These are phyloP conservation scores for Pezicula radicicola DNA, from an alignment of 2,329 filamentous ascomycete genomes.

Conservation along the genomic window DNA sequence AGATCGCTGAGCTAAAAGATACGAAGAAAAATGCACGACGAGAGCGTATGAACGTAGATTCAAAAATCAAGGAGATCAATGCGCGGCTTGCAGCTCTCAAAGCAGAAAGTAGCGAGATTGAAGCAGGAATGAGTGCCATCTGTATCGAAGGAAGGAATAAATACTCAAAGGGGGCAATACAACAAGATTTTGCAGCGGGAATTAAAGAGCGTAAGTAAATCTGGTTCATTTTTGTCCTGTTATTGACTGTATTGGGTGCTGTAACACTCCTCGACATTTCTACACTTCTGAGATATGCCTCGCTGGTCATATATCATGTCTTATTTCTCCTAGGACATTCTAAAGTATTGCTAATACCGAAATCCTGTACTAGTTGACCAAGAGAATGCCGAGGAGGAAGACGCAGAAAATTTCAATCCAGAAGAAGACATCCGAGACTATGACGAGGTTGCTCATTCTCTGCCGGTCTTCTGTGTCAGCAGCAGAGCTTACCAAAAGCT, in stretches of 20 bases:
- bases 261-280: too few species aligned
- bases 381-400: conserved; percentile 46
- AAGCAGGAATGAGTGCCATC: conserved; percentile 29
- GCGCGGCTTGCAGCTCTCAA: conserved; percentile 31
- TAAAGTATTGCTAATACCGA: too few species aligned
- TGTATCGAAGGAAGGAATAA: conserved; percentile 55
- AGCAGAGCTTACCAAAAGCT: conserved; percentile 61
- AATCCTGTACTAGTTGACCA: conserved; percentile 40
- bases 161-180: conserved; percentile 52
- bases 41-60: conserved; percentile 23
- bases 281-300: too few species aligned
- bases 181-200: conserved; percentile 55
- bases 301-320: too few species aligned
- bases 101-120: conserved; percentile 25
- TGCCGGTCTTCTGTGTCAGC: conserved; percentile 65
- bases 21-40: conserved; percentile 37
- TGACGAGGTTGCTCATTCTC: conserved; percentile 46
- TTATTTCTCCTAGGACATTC: too few species aligned
- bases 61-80: conserved; percentile 35
- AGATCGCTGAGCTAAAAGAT: conserved; percentile 39
- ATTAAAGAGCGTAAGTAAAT: conserved; percentile 42
- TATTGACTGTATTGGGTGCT: too few species aligned
- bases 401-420: conserved; percentile 52
- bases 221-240: too few species aligned
- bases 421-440: conserved; percentile 55